phyloP scores from a whole-genome alignment of 1,139 yeast species.

The Taiozyma onychis region DNA sequence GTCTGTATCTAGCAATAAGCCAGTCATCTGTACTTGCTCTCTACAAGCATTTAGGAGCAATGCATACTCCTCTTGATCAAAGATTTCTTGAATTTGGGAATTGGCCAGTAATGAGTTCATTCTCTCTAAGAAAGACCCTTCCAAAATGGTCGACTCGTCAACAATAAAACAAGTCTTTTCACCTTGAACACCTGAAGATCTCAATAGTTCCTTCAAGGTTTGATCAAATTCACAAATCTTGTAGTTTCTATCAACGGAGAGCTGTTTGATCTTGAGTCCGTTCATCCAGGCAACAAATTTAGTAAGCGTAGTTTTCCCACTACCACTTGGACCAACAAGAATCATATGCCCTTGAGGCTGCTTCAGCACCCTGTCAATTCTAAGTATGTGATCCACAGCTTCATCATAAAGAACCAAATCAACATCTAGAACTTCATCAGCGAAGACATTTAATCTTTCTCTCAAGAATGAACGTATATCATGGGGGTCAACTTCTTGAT shows the following conservation, averaged over 20 bases:
- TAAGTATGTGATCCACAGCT: slow-evolving; percentile 64
- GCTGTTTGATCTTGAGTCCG: slow-evolving; percentile 59
- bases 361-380: slow-evolving; percentile 77
- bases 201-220: slow-evolving; percentile 50
- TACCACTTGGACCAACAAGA: slow-evolving; percentile 77
- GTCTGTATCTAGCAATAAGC: slow-evolving; percentile 58
- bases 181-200: slow-evolving; percentile 45
- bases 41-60: slow-evolving; percentile 51
- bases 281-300: slow-evolving; percentile 91
- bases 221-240: slow-evolving; percentile 61
- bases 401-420: slow-evolving; percentile 64
- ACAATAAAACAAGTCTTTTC: slow-evolving; percentile 68
- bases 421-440: slow-evolving; percentile 69
- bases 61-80: slow-evolving; percentile 66
- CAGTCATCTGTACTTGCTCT: slow-evolving; percentile 55
- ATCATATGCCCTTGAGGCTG: slow-evolving; percentile 92
- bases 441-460: slow-evolving; percentile 64
- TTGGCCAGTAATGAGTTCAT: slow-evolving; percentile 91
- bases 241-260: slow-evolving; percentile 52
- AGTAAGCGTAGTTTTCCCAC: slow-evolving; percentile 75
- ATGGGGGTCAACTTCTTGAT: slow-evolving; percentile 47
- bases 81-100: slow-evolving; percentile 88
- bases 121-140: slow-evolving; percentile 77
- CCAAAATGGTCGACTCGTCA: slow-evolving; percentile 76
- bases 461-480: slow-evolving; percentile 50